phyloP scores from a whole-genome alignment of 139 green algal species.

The Penium margaritaceum region DNA sequence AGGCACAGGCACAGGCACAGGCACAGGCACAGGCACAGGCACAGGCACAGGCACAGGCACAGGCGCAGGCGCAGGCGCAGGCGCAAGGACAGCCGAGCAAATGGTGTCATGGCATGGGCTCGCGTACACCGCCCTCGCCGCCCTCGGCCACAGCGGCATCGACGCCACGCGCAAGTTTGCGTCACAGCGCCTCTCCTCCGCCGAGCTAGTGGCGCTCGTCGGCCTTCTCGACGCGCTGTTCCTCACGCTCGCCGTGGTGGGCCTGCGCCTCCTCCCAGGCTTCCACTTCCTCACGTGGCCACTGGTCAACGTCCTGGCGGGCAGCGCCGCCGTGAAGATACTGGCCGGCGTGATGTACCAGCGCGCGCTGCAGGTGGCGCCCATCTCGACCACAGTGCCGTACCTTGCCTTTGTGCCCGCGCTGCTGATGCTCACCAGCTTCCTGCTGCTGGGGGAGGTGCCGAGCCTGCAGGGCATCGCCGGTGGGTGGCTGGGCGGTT shows the following conservation, averaged over 20 bases:
- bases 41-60: too few species aligned
- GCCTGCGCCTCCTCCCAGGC: neutral
- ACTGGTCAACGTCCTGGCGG: slow-evolving; percentile 5
- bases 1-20: too few species aligned
- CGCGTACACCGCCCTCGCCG: slow-evolving; percentile 14
- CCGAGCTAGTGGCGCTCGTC: slow-evolving; percentile 24
- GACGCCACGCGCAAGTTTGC: slow-evolving; percentile 27
- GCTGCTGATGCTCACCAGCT: slow-evolving; percentile 48
- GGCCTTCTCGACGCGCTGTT: slow-evolving; percentile 25
- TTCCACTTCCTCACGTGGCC: slow-evolving; percentile 11
- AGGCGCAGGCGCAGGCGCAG: too few species aligned
- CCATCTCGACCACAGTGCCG: slow-evolving; percentile 56
- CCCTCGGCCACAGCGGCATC: slow-evolving; percentile 26
- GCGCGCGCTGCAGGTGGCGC: slow-evolving; percentile 52
- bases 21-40: too few species aligned
- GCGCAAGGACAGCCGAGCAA: too few species aligned
- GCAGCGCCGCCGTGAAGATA: slow-evolving; percentile 25
- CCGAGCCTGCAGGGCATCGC: slow-evolving; percentile 43
- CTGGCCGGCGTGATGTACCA: slow-evolving; percentile 50
- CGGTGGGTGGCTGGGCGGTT: too few species aligned
- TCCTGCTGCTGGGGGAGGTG: slow-evolving; percentile 52
- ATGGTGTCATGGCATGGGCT: slow-evolving; percentile 24
- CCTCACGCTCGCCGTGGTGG: slow-evolving; percentile 1
- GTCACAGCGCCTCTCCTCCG: slow-evolving; percentile 18
- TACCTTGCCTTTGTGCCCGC: slow-evolving; percentile 63